These are phyloP conservation scores for Cyberlindnera mycetangii DNA, from an alignment of 805 yeast genomes.

Conservation along the genomic window DNA sequence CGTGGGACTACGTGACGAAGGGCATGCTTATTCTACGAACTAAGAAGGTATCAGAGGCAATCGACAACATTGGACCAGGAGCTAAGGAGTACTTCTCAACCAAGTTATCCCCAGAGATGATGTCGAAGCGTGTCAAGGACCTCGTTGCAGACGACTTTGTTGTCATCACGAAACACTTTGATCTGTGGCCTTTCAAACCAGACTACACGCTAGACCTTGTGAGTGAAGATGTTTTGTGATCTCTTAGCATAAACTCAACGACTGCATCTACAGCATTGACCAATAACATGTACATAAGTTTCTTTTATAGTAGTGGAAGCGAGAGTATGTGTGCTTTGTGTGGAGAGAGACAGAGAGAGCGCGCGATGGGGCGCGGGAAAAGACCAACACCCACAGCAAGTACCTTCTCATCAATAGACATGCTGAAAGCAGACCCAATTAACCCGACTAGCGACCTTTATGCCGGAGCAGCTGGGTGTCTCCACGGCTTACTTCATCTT, in stretches of 20 bases:
- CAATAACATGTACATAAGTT: not conserved
- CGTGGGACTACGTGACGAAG: conserved; percentile 66
- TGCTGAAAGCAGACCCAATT: too few relatives aligned
- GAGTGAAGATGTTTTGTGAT: conserved; percentile 21
- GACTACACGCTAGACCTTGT: conserved; percentile 33
- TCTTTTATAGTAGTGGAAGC: too few relatives aligned
- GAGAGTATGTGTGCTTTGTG: too few relatives aligned
- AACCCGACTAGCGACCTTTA: too few relatives aligned
- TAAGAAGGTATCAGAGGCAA: conserved; percentile 42
- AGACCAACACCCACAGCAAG: too few relatives aligned
- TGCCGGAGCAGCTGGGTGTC: not conserved
- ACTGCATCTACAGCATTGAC: not conserved
- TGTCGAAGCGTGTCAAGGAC: conserved; percentile 44
- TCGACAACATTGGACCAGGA: conserved; percentile 75
- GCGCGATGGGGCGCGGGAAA: too few relatives aligned
- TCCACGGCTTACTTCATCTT: conserved; percentile 41
- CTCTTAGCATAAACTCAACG: too few relatives aligned
- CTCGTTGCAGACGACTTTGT: conserved; percentile 56
- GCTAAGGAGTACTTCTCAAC: conserved; percentile 52
- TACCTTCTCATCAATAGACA: too few relatives aligned
- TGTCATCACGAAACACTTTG: conserved; percentile 49
- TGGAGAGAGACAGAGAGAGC: too few relatives aligned
- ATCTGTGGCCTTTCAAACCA: conserved; percentile 87
- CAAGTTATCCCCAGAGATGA: conserved; percentile 35
- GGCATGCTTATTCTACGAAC: conserved; percentile 49